Conservation (phyloP, 2,329 filamentous ascomycete genomes). For the Sclerotinia sclerotiorum region DNA sequence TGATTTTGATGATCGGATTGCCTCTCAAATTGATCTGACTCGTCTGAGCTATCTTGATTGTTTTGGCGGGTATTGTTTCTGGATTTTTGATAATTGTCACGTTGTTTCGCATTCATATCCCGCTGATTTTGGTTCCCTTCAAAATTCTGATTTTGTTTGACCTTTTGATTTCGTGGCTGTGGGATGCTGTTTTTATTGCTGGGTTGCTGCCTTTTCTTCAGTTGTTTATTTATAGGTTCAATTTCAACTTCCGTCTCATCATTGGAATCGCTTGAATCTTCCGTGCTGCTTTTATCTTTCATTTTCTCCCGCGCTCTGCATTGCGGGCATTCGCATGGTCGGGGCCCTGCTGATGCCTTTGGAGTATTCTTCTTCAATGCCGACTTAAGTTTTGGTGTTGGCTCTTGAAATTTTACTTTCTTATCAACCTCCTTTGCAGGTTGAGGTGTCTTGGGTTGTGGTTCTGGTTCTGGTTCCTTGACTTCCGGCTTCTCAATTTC, state of each 20-base stretch:
- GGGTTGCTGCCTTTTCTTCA: constrained; percentile 8
- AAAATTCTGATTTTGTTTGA: neutral
- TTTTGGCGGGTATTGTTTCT: constrained; percentile 1
- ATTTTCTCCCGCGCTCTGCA: constrained; percentile 2
- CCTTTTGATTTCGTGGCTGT: neutral
- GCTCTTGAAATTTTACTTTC: constrained; percentile 17
- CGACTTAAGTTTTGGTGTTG: constrained; percentile 16
- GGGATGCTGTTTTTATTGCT: neutral
- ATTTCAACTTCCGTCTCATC: constrained; percentile 3
- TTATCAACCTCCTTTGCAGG: constrained; percentile 2
- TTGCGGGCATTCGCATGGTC: constrained; percentile 4
- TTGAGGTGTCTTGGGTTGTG: neutral
- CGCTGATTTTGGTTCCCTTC: neutral
- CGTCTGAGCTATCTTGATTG: constrained; percentile 8
- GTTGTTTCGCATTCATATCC: neutral
- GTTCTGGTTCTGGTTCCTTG: neutral
- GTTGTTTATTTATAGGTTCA: neutral
- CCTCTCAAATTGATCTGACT: neutral
- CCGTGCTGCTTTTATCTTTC: constrained; percentile 17
- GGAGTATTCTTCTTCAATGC: constrained; percentile 7
- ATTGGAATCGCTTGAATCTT: constrained; percentile 15
- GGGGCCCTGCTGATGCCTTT: neutral
- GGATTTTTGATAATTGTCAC: neutral
- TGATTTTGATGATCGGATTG: neutral
- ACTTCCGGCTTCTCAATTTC: neutral